Evolutionary conservation across 1,139 yeast genomes (phyloP), one percentile per base, ranked within the genome.

Genomic region (Protomyces pachydermus): DNA sequence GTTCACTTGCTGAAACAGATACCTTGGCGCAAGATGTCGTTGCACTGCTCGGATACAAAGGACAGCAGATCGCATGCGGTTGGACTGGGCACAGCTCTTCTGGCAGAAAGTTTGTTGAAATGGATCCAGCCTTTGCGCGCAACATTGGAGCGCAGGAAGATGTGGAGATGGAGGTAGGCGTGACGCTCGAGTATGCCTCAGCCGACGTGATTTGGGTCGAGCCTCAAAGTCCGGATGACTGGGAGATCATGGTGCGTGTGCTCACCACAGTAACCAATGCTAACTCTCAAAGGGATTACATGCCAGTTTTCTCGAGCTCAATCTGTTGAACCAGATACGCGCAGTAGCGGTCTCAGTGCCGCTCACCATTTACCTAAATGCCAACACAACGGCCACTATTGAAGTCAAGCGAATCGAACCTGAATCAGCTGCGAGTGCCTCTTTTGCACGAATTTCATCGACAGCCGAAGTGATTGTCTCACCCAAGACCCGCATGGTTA

Each of bases 381-480:
- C 88, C 14, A 79, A 82, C 35, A 82, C 88, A 0, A 79, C 87
- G 0, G 77, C 82, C 2, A 93, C 95, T 6, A 80, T 80, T 66
- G 78, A 79, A 39, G 88, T 89, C 4, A 79, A 84, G 16, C 84
- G 82, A 68, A 81, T 90, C 10, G 86, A 85, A 12, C 83, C 87
- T 0, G 74, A 73, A 2, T 34, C 54, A 25, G 39, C 25, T 28
- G 73, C 37, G 67, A 73, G 58, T 9, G 71, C 72, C 54, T 55
- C 67, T 60, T 82, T 77, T 70, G 95, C 90, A 1, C 80, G 82
- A 68, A 75, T 93, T 9, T 81, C 86, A 0, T 87, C 89, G 1
- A 83, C 84, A 67, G 84, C 96, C 32, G 96, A 91, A 71, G 82
- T 91, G 9, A 84, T 89, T 55, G 85, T 93, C 62, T 91, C 96